Conservation (phyloP, 495 filamentous ascomycete genomes). For the Astrothelium subdiscretum region DNA sequence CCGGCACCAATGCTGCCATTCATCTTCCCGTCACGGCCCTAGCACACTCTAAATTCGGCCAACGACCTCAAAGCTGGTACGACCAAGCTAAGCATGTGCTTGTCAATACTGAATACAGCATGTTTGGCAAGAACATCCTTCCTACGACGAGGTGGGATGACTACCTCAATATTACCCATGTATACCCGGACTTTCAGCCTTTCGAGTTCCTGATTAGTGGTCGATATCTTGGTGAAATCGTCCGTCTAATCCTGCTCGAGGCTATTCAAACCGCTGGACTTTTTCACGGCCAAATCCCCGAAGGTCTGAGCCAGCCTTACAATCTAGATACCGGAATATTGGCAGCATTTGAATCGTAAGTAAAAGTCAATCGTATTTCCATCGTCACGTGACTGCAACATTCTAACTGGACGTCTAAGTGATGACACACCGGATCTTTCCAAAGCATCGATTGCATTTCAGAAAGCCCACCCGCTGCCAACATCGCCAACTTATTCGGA, state of each 20-base stretch:
- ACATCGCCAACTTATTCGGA: constrained; percentile 38
- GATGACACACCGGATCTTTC: constrained; percentile 38
- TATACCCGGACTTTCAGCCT: constrained; percentile 33
- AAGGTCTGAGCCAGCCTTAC: constrained; percentile 40
- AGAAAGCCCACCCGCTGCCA: constrained; percentile 39
- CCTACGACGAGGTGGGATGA: constrained; percentile 33
- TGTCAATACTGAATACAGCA: constrained; percentile 35
- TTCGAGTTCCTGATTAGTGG: constrained; percentile 41
- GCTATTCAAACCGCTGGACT: constrained; percentile 42
- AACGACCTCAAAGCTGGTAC: constrained; percentile 26
- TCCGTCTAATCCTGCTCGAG: constrained; percentile 40
- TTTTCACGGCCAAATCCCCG: constrained; percentile 45
- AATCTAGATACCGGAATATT: constrained; percentile 49
- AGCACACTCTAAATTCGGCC: constrained; percentile 25
- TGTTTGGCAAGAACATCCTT: constrained; percentile 33
- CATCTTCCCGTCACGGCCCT: constrained; percentile 28
- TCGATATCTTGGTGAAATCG: constrained; percentile 46
- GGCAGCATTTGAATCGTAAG: constrained; percentile 48
- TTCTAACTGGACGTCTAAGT: constrained; percentile 22
- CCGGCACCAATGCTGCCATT: constrained; percentile 33
- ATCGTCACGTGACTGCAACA: constrained; percentile 18
- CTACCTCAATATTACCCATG: constrained; percentile 27
- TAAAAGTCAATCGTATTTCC: constrained; percentile 29
- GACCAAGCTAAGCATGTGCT: constrained; percentile 28
- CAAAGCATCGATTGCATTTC: constrained; percentile 36